Evolutionary conservation across 305 asterid genomes (phyloP).

Genomic region (Fraxinus baroniana): DNA sequence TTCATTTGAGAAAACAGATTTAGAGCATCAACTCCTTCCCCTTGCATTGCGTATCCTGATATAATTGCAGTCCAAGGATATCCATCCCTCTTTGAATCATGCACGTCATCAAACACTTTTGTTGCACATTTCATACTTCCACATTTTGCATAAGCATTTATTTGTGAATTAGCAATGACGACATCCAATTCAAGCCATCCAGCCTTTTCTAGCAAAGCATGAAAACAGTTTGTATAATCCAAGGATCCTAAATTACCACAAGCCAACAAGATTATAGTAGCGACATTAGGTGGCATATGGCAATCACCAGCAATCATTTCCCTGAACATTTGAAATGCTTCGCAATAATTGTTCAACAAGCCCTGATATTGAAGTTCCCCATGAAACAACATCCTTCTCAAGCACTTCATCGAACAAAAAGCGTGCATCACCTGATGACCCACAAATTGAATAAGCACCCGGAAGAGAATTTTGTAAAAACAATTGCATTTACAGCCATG

Average conservation of each 20-base stretch:
- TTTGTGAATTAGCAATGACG: slow-evolving; percentile 39
- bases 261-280: slow-evolving; percentile 44
- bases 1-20: slow-evolving; percentile 37
- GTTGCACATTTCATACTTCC: slow-evolving; percentile 33
- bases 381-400: slow-evolving; percentile 48
- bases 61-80: slow-evolving; percentile 56
- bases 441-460: slow-evolving; percentile 21
- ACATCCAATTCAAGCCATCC: slow-evolving; percentile 40
- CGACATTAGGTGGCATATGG: slow-evolving; percentile 28
- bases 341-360: slow-evolving; percentile 32
- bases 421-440: slow-evolving; percentile 27
- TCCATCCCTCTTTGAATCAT: slow-evolving; percentile 29
- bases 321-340: slow-evolving; percentile 34
- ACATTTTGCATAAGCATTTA: slow-evolving; percentile 49
- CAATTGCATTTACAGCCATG: slow-evolving; percentile 16
- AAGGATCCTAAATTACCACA: slow-evolving; percentile 48
- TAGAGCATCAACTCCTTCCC: slow-evolving; percentile 38
- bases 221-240: slow-evolving; percentile 38
- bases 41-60: slow-evolving; percentile 51
- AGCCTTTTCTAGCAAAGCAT: slow-evolving; percentile 37
- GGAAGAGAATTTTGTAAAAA: slow-evolving; percentile 40
- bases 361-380: slow-evolving; percentile 61
- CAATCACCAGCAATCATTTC: slow-evolving; percentile 22
- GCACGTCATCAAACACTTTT: slow-evolving; percentile 30
- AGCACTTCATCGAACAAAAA: slow-evolving; percentile 48